Percentiles rank a stretch among this genome's conserved stretches.
Evolutionary conservation across 2,329 filamentous ascomycete species (phyloP).

Genomic region (Atkinsonella hypoxylon): DNA sequence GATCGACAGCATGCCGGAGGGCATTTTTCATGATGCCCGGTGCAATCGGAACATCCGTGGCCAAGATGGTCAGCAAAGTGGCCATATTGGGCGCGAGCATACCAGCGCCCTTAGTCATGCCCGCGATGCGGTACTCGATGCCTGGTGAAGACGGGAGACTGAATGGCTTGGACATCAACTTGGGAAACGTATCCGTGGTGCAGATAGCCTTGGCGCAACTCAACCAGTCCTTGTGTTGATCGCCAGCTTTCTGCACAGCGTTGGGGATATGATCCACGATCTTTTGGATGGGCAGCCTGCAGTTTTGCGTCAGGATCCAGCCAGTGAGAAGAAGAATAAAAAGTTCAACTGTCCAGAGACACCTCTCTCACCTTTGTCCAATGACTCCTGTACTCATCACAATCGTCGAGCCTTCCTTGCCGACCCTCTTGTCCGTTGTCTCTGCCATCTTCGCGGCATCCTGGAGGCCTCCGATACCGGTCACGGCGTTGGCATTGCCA

Average conservation of each 20-base stretch:
- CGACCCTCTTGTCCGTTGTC: conserved; percentile 56
- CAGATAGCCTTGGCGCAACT: conserved; percentile 81
- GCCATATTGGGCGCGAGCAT: conserved; percentile 99
- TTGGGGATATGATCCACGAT: conserved; percentile 74
- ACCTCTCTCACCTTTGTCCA: conserved; percentile 57
- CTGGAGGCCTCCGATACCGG: conserved; percentile 76
- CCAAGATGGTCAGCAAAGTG: conserved; percentile 81
- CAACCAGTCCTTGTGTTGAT: conserved; percentile 77
- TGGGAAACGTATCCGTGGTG: conserved; percentile 97
- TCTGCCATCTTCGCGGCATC: conserved; percentile 78
- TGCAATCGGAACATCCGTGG: conserved; percentile 77
- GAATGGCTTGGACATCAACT: conserved; percentile 79
- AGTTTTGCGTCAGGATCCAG: background rate
- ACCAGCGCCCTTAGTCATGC: conserved; percentile 94
- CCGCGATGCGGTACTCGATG: conserved; percentile 71
- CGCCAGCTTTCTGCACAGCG: conserved; percentile 59
- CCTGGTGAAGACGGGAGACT: conserved; percentile 67
- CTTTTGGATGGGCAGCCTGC: conserved; percentile 75
- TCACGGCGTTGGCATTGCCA: conserved; percentile 94
- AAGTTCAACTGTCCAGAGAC: background rate
- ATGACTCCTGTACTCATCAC: conserved; percentile 99
- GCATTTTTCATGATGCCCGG: conserved; percentile 54
- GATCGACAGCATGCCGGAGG: conserved; percentile 62
- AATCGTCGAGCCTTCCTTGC: conserved; percentile 49
- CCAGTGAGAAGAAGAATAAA: background rate